Base-by-base conservation (phyloP, 192 early-diverging fungal species). In the Gigaspora rosea region DNA sequence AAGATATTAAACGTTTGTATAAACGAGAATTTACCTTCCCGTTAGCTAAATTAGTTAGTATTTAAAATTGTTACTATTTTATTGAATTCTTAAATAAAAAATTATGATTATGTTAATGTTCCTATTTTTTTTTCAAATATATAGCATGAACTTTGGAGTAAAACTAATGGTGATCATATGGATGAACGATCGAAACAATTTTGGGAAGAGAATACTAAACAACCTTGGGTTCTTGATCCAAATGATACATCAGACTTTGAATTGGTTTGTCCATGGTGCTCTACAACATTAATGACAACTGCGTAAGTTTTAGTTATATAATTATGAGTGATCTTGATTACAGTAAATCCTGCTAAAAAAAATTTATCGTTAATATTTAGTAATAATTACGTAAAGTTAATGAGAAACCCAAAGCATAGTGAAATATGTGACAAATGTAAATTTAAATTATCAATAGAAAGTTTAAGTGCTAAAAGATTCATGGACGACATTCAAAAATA, bases 1-100 rank as follows among this genome's bases (percentile, higher is more conserved):
- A 89, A 63, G 87, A 88, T 78, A 83, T 68, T 22, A 78, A 74
- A 69, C 80, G 78, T 41, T 46, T 86, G 9, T 82, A 80, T 73
- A 36, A 61, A 41, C 18, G 11, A 61, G n/a, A 47, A 13, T 71
- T 35, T 56, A 15, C 12, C 27, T 61, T 73, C 46, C 72, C 72
- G 5, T 18, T 73, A 13, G 46, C 11, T 61, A 13, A 46, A 61
- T 12, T 73, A 20, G 72, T 49, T 61, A 61, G 16, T 41, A 10
- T 71, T 27, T 71, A 6, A 20, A n/a, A 22, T 33, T 71, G 0
- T 35, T 71, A 3, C 15, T 56, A 10, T 10, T 69, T 77, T 36
- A 48, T 58, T 16, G 12, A 51, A 3, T 73, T 76, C 15, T 27
- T 49, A 2, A 27, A 27, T 49, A 56, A 16, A 7, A n/a, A 69